These are phyloP conservation scores for Lactarius indigo DNA, from an alignment of 768 basidiomycete species.

Conservation along the genomic window DNA sequence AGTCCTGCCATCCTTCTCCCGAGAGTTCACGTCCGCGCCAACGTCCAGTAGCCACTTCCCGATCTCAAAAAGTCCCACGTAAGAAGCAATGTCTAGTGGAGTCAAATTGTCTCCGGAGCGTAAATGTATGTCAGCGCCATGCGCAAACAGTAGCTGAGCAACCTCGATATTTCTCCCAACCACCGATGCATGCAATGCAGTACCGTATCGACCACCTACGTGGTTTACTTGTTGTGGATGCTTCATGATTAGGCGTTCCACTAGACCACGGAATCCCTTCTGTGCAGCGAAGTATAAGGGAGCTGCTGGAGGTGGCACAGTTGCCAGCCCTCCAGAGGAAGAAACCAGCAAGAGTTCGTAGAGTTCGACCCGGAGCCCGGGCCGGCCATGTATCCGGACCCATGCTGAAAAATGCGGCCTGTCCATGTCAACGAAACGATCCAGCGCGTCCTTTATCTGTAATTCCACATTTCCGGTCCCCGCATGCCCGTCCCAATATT, in stretches of 20 bases:
- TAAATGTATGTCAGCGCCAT: neutral
- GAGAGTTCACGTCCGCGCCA: neutral
- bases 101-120: neutral
- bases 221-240: neutral
- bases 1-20: neutral
- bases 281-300: neutral
- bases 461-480: neutral
- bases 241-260: neutral
- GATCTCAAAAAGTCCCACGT: neutral
- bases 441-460: neutral
- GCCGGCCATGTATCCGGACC: neutral
- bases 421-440: neutral
- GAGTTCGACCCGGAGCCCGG: no score
- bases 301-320: neutral
- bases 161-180: neutral
- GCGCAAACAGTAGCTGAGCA: neutral
- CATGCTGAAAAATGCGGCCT: neutral
- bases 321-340: neutral
- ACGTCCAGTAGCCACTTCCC: neutral
- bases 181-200: neutral
- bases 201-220: neutral
- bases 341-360: neutral
- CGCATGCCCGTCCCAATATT: neutral
- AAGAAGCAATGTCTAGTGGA: neutral
- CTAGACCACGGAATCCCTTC: neutral